Evolutionary conservation across 257 asterid species (phyloP).

Genomic region (Lycium barbarum): DNA sequence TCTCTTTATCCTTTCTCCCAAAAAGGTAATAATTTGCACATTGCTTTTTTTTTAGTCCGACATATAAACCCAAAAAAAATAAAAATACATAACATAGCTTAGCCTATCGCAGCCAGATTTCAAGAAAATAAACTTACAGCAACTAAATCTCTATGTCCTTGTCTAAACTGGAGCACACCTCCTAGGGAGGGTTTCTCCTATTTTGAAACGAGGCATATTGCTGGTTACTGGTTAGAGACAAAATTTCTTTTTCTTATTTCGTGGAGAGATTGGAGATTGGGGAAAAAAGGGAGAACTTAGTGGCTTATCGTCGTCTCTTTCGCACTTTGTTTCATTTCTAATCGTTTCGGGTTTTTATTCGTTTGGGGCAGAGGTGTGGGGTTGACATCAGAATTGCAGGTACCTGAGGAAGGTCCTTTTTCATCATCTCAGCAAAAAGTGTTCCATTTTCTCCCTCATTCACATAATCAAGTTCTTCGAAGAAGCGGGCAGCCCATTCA

Average conservation of each 20-base stretch:
- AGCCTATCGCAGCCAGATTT: neutral
- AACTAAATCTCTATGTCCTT: neutral
- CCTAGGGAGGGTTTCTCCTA: neutral
- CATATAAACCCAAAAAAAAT: too few species aligned
- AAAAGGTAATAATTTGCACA: neutral
- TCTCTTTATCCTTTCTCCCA: neutral
- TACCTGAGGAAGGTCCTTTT: conserved; percentile 99
- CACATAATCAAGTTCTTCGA: conserved; percentile 97
- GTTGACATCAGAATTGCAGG: neutral
- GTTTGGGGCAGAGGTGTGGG: neutral
- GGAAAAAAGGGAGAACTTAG: neutral
- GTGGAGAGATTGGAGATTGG: neutral
- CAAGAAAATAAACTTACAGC: neutral
- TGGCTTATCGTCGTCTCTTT: conserved; percentile 4
- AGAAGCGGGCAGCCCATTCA: conserved; percentile 99
- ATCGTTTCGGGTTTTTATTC: neutral
- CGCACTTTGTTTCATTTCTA: neutral
- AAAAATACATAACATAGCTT: neutral
- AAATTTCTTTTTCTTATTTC: neutral
- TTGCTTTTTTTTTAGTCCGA: neutral
- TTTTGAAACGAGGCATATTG: neutral
- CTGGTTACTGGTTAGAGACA: neutral
- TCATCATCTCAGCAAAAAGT: conserved; percentile 92
- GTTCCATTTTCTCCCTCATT: conserved; percentile 99
- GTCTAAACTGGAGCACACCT: neutral